These are phyloP conservation scores for Aspergillus luchuensis DNA, from an alignment of 2,329 filamentous ascomycete species.

Conservation along the genomic window DNA sequence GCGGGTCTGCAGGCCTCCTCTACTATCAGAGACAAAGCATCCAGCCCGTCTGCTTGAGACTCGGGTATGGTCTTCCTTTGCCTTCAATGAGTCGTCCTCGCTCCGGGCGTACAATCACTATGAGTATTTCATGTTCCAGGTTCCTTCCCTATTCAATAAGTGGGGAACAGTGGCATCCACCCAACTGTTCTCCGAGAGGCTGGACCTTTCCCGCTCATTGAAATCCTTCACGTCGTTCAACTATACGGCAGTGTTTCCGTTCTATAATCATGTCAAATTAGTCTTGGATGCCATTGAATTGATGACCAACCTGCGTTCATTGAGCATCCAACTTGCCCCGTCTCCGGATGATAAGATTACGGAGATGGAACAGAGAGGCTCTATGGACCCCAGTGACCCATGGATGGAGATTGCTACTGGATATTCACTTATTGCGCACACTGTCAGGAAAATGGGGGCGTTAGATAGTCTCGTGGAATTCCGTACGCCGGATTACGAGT, in stretches of 20 bases:
- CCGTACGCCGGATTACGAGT: slow-evolving; percentile 33
- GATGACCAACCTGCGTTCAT: slow-evolving; percentile 54
- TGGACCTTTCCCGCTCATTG: slow-evolving; percentile 49
- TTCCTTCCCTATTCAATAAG: slow-evolving; percentile 62
- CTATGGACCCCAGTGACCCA: slow-evolving; percentile 45
- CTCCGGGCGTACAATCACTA: slow-evolving; percentile 70
- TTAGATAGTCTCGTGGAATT: slow-evolving; percentile 29
- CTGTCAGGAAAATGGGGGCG: slow-evolving; percentile 31
- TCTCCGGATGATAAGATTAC: slow-evolving; percentile 37
- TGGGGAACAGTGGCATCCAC: slow-evolving; percentile 42
- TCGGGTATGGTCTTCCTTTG: slow-evolving; percentile 65
- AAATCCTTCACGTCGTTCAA: slow-evolving; percentile 46
- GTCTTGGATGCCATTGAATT: slow-evolving; percentile 48
- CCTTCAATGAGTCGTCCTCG: slow-evolving; percentile 75
- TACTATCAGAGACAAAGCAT: slow-evolving; percentile 24
- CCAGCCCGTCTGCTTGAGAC: slow-evolving; percentile 54
- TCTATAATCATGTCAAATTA: slow-evolving; percentile 60
- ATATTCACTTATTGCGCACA: slow-evolving; percentile 50
- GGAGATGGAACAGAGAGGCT: slow-evolving; percentile 42
- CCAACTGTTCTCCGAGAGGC: slow-evolving; percentile 14
- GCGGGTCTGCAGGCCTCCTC: slow-evolving; percentile 24
- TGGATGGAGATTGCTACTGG: slow-evolving; percentile 59
- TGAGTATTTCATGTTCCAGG: slow-evolving; percentile 67
- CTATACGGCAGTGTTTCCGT: slow-evolving; percentile 70
- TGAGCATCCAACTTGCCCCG: slow-evolving; percentile 59